Evolutionary conservation across 352 stramenopile genomes (phyloP).

Genomic region (Phytophthora melonis): DNA sequence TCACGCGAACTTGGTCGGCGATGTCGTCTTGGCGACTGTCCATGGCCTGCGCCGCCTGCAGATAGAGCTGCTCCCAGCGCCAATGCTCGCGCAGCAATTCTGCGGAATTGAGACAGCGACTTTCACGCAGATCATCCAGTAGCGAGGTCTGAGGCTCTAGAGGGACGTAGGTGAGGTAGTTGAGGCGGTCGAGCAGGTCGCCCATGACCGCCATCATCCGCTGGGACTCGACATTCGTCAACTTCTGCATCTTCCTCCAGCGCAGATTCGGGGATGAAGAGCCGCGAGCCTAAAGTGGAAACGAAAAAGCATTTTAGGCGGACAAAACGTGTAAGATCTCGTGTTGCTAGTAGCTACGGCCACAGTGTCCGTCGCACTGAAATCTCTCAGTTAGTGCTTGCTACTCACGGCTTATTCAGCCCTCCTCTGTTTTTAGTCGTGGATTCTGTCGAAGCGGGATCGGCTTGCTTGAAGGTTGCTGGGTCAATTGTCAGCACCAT

Average conservation of each 20-base stretch:
- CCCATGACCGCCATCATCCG: constrained; percentile 90
- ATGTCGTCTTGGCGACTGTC: constrained; percentile 75
- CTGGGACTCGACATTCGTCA: constrained; percentile 91
- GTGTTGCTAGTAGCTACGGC: too few relatives aligned
- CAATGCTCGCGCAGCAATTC: constrained; percentile 79
- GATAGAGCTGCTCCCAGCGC: constrained; percentile 80
- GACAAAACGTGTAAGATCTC: too few relatives aligned
- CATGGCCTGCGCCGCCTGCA: constrained; percentile 67
- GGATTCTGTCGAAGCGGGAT: too few relatives aligned
- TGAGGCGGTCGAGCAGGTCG: constrained; percentile 84
- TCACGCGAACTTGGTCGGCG: constrained; percentile 77
- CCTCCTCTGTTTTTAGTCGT: too few relatives aligned
- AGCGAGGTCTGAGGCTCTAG: constrained; percentile 65
- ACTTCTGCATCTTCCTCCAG: constrained; percentile 74
- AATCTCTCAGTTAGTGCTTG: too few relatives aligned
- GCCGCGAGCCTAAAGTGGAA: constrained; percentile 10
- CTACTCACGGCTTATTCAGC: too few relatives aligned
- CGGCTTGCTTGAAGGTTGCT: too few relatives aligned
- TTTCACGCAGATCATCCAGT: constrained; percentile 66
- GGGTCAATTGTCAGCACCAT: neutral
- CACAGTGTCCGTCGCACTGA: too few relatives aligned
- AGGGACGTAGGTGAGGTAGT: constrained; percentile 88
- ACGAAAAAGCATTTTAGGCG: neutral
- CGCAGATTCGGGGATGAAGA: constrained; percentile 20
- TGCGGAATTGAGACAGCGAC: constrained; percentile 64